phyloP scores from a whole-genome alignment of 2,329 filamentous ascomycete genomes.

The Aspergillus calidoustus region DNA sequence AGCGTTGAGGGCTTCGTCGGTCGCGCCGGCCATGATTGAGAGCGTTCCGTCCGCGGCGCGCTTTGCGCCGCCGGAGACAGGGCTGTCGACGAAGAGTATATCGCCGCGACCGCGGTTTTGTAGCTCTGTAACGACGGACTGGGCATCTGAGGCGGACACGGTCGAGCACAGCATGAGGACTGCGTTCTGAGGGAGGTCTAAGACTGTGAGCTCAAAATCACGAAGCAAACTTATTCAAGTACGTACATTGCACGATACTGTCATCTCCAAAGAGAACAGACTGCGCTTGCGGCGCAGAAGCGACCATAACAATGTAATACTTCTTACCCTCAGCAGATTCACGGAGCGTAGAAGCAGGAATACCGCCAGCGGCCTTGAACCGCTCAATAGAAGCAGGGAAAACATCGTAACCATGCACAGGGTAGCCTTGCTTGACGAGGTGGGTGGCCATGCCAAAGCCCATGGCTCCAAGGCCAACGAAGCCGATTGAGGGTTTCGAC shows the following conservation, averaged over 20 bases:
- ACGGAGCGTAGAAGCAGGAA: slow-evolving; percentile 61
- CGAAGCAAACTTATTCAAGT: not conserved
- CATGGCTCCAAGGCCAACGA: slow-evolving; percentile 80
- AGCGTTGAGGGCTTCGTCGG: slow-evolving; percentile 60
- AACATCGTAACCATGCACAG: slow-evolving; percentile 73
- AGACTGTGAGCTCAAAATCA: not conserved
- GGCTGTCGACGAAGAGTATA: slow-evolving; percentile 70
- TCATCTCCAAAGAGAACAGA: slow-evolving; percentile 65
- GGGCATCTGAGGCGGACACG: slow-evolving; percentile 68
- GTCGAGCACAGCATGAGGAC: slow-evolving; percentile 72
- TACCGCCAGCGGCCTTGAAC: slow-evolving; percentile 67
- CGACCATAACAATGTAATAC: slow-evolving; percentile 76
- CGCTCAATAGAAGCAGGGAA: slow-evolving; percentile 68
- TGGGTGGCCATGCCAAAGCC: slow-evolving; percentile 81
- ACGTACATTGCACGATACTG: slow-evolving; percentile 49
- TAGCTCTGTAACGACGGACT: slow-evolving; percentile 63
- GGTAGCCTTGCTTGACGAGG: slow-evolving; percentile 68
- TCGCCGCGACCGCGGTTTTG: slow-evolving; percentile 62
- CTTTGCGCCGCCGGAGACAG: slow-evolving; percentile 72
- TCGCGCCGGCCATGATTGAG: slow-evolving; percentile 74
- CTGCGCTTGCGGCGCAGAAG: slow-evolving; percentile 71
- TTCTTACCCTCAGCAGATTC: slow-evolving; percentile 64
- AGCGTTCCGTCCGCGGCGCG: slow-evolving; percentile 73
- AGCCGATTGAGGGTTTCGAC: slow-evolving; percentile 60
- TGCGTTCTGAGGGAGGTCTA: slow-evolving; percentile 59